Conservation (phyloP, 2,329 filamentous ascomycete species). For the Cladosporium phlei region DNA sequence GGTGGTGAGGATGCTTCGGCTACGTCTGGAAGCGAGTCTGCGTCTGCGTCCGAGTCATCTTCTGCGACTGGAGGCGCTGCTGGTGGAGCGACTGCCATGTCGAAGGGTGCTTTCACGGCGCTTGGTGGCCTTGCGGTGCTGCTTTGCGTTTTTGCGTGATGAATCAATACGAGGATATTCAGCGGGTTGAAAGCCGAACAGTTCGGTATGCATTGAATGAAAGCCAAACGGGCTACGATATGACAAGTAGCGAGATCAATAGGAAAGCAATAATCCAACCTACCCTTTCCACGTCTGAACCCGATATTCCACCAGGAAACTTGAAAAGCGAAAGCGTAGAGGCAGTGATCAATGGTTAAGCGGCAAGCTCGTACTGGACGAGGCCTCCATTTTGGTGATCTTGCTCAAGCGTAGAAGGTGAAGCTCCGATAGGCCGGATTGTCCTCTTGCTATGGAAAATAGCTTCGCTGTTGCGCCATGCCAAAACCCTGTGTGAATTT, state of each 20-base stretch:
- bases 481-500: constrained; percentile 20
- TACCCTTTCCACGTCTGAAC: constrained; percentile 4
- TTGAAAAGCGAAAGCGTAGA: constrained; percentile 21
- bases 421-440: constrained; percentile 35
- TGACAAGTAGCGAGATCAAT: constrained; percentile 5
- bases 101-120: constrained; percentile 2
- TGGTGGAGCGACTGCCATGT: background rate
- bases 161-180: background rate
- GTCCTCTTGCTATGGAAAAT: constrained; percentile 26
- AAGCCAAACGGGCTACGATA: constrained; percentile 1
- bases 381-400: constrained; percentile 35
- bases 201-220: background rate
- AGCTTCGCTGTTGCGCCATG: constrained; percentile 19
- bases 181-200: background rate
- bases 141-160: constrained; percentile 11
- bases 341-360: constrained; percentile 34
- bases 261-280: constrained; percentile 4
- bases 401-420: constrained; percentile 30
- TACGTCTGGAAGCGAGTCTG: background rate
- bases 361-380: constrained; percentile 29
- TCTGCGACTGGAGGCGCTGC: constrained; percentile 5
- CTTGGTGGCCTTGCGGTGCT: constrained; percentile 9
- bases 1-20: background rate
- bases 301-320: constrained; percentile 9
- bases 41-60: constrained; percentile 9